Conservation (phyloP, 2,329 filamentous ascomycete genomes). For the Ophiostoma sp. region DNA sequence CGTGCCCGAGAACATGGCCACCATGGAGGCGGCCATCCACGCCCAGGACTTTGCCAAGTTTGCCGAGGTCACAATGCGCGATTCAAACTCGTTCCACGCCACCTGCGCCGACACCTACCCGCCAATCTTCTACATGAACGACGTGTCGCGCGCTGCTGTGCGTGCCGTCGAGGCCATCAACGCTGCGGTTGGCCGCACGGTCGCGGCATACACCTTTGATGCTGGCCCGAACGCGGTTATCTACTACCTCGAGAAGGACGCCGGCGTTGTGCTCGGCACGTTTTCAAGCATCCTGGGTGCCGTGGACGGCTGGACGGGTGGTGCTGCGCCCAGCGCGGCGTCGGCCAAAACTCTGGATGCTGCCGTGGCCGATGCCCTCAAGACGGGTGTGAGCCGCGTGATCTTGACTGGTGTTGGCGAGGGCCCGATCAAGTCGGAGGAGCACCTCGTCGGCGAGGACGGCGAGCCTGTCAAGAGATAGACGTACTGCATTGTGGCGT, state of each 20-base stretch:
- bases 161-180: conserved; percentile 88
- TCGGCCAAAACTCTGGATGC: conserved; percentile 57
- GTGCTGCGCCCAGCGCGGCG: conserved; percentile 44
- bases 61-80: conserved; percentile 87
- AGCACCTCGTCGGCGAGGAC: conserved; percentile 66
- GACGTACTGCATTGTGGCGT: neutral
- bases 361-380: conserved; percentile 59
- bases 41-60: conserved; percentile 76
- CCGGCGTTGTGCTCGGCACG: conserved; percentile 65
- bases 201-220: conserved; percentile 96
- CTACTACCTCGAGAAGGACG: conserved; percentile 83
- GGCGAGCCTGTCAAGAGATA: conserved; percentile 44
- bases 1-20: conserved; percentile 44
- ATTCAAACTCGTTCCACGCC: conserved; percentile 96
- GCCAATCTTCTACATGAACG: conserved; percentile 98
- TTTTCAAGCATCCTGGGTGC: conserved; percentile 63
- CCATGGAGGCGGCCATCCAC: conserved; percentile 30
- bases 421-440: conserved; percentile 73
- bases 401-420: conserved; percentile 90
- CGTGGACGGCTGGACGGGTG: conserved; percentile 67
- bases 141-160: conserved; percentile 81
- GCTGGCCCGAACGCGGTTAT: conserved; percentile 95
- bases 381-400: conserved; percentile 76
- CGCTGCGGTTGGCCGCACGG: conserved; percentile 64
- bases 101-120: conserved; percentile 92